Evolutionary conservation across 179 eudicot species (phyloP).

Genomic region (Gypsophila paniculata): DNA sequence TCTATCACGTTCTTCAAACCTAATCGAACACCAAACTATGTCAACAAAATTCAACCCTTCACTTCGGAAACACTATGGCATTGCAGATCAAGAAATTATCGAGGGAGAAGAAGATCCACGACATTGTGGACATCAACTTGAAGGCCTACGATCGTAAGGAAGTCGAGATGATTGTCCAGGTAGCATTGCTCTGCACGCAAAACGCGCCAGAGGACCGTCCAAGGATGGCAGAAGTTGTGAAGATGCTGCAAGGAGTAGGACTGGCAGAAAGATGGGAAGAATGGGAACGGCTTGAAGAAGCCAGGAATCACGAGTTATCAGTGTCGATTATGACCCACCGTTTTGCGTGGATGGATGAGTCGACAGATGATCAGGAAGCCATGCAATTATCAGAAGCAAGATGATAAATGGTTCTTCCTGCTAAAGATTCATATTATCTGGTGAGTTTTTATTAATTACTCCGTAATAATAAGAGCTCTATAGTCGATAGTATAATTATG

Average conservation of each 20-base stretch:
- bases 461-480: constrained; percentile 6
- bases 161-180: constrained; percentile 67
- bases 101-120: constrained; percentile 57
- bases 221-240: constrained; percentile 71
- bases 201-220: constrained; percentile 77
- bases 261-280: constrained; percentile 78
- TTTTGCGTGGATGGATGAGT: constrained; percentile 76
- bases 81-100: constrained; percentile 68
- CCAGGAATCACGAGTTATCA: constrained; percentile 45
- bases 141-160: constrained; percentile 50
- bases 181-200: constrained; percentile 87
- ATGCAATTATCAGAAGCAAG: constrained; percentile 87
- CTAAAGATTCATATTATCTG: not conserved
- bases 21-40: not conserved
- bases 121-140: constrained; percentile 75
- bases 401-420: constrained; percentile 26
- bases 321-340: constrained; percentile 46
- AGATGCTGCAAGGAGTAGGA: constrained; percentile 72
- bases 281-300: constrained; percentile 78
- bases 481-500: not conserved
- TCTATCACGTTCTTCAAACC: not conserved
- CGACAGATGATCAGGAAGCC: constrained; percentile 72
- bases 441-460: constrained; percentile 6
- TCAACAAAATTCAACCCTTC: not conserved
- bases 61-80: not conserved